These are phyloP conservation scores for Rhododendron williamsianum DNA, from an alignment of 148 eudicot species.

Conservation along the genomic window DNA sequence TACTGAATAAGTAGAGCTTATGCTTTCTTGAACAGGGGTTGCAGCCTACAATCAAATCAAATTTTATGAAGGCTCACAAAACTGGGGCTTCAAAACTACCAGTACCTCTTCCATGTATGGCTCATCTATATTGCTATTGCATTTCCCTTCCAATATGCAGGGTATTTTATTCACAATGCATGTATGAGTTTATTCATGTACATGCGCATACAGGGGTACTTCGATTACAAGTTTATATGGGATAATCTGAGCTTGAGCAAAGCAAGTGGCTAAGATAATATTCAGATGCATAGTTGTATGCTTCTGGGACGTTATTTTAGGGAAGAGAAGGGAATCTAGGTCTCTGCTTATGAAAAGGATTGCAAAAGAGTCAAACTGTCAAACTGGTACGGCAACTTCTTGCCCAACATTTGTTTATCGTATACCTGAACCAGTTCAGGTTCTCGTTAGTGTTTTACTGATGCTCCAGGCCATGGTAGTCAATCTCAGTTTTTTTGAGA, in stretches of 20 bases:
- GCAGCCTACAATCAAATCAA: slow-evolving; percentile 26
- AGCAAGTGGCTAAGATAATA: neutral
- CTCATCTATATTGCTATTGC: slow-evolving; percentile 5
- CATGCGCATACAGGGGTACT: neutral
- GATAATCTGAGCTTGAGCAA: neutral
- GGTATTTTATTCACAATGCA: neutral
- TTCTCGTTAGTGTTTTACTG: neutral
- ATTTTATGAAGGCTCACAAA: slow-evolving; percentile 20
- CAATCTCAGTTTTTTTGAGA: neutral
- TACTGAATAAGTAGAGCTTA: neutral
- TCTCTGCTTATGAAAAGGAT: neutral
- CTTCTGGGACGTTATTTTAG: neutral
- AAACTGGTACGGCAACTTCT: neutral
- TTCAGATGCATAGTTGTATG: neutral
- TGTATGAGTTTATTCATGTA: neutral
- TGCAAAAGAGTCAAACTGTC: neutral
- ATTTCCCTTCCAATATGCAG: neutral
- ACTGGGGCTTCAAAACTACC: slow-evolving; percentile 19
- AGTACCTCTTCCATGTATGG: slow-evolving; percentile 39
- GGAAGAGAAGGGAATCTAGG: neutral
- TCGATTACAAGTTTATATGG: neutral
- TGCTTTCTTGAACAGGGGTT: slow-evolving; percentile 36
- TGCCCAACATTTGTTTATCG: neutral
- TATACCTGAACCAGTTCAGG: neutral
- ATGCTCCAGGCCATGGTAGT: neutral